Evolutionary conservation across 331 rosid genomes (phyloP).

Genomic region (Erythrophleum ivorense): DNA sequence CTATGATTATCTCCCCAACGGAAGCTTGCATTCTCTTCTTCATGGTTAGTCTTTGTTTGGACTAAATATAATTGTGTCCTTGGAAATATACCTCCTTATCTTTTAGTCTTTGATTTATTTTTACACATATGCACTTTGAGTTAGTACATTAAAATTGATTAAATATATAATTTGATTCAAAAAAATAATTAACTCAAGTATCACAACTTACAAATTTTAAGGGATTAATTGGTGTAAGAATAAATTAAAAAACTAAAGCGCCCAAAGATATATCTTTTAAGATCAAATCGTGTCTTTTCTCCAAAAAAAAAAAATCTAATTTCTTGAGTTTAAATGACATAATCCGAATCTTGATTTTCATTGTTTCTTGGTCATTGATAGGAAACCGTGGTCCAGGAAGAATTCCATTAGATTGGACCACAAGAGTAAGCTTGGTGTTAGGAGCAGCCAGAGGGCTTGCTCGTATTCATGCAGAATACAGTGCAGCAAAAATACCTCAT

Average conservation of each 20-base stretch:
- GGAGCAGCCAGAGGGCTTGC: constrained; percentile 96
- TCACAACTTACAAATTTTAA: too few species aligned
- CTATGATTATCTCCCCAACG: constrained; percentile 79
- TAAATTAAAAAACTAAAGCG: too few species aligned
- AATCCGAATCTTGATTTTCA: not conserved
- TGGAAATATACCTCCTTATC: not conserved
- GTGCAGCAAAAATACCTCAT: constrained; percentile 78
- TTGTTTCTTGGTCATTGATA: constrained; percentile 30
- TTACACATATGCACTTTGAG: too few species aligned
- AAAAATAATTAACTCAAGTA: too few species aligned
- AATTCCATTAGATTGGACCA: constrained; percentile 98
- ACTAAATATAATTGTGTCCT: not conserved
- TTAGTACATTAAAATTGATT: too few species aligned
- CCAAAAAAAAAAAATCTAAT: too few species aligned
- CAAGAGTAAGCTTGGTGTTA: constrained; percentile 86
- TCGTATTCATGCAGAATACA: constrained; percentile 74
- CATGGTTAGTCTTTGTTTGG: constrained; percentile 64
- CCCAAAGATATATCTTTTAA: too few species aligned
- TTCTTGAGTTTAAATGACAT: not conserved
- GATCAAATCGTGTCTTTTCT: too few species aligned
- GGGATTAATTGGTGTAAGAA: too few species aligned
- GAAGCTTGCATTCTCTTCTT: constrained; percentile 88
- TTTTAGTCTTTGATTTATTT: not conserved
- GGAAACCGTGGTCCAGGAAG: constrained; percentile 97
- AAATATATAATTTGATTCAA: too few species aligned